Evolutionary conservation across 805 yeast species (phyloP).

Genomic region (Pichia thaimueangensis): DNA sequence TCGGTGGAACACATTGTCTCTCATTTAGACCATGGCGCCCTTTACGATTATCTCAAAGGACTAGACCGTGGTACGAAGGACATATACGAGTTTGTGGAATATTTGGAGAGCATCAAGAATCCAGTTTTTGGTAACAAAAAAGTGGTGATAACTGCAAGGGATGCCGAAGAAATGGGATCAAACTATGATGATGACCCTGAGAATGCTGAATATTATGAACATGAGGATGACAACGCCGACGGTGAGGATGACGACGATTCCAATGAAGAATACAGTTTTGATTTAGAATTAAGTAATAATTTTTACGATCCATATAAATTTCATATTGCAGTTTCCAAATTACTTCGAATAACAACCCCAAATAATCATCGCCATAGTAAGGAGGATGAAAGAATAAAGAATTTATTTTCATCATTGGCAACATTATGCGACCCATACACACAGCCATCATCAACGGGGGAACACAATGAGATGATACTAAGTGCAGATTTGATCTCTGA

Average conservation of each 20-base stretch:
- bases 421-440: constrained; percentile 56
- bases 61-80: no score
- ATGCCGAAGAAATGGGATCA: background rate
- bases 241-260: constrained; percentile 5
- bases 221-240: background rate
- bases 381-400: constrained; percentile 14
- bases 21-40: no score
- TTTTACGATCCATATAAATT: constrained; percentile 22
- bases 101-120: no score
- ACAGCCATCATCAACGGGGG: constrained; percentile 59
- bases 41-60: no score
- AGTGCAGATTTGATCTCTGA: constrained; percentile 54
- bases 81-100: no score
- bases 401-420: constrained; percentile 27
- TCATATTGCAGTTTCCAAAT: constrained; percentile 27
- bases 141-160: background rate
- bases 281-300: constrained; percentile 15
- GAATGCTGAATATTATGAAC: no score
- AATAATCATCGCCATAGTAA: constrained; percentile 4
- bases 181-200: no score
- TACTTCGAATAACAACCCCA: constrained; percentile 22
- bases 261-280: constrained; percentile 18
- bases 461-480: constrained; percentile 37
- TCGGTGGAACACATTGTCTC: no score
- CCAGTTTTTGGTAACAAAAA: no score